Evolutionary conservation across 768 basidiomycete genomes (phyloP).

Genomic region (Sarcodon sp.): DNA sequence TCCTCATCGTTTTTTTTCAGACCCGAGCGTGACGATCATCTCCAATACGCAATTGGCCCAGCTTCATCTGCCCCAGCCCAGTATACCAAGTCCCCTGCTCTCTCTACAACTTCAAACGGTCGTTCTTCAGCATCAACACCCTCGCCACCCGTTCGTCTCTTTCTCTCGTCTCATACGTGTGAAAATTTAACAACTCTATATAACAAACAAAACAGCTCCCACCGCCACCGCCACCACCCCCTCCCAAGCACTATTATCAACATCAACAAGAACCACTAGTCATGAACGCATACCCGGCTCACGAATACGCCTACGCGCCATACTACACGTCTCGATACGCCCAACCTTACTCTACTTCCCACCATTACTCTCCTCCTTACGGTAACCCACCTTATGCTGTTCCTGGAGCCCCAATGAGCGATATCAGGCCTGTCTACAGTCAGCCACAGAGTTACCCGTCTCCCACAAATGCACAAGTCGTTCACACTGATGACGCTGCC

Average conservation of each 20-base stretch:
- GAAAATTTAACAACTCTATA: constrained; percentile 24
- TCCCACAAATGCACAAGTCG: constrained; percentile 26
- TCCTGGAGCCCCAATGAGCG: constrained; percentile 3
- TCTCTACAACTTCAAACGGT: constrained; percentile 46
- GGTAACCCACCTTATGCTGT: constrained; percentile 8
- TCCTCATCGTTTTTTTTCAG: constrained; percentile 9
- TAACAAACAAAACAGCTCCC: background rate
- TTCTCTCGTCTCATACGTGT: constrained; percentile 17
- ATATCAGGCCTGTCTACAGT: constrained; percentile 6
- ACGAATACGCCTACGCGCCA: constrained; percentile 1
- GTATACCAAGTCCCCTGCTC: constrained; percentile 47
- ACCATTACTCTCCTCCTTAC: constrained; percentile 11
- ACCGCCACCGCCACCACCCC: constrained; percentile 1
- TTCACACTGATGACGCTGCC: constrained; percentile 66
- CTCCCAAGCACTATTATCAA: constrained; percentile 4
- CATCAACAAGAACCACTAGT: constrained; percentile 2
- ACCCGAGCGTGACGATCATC: constrained; percentile 24
- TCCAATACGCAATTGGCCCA: constrained; percentile 24
- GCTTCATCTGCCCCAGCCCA: constrained; percentile 36
- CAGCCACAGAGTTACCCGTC: constrained; percentile 9
- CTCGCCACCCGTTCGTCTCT: constrained; percentile 29
- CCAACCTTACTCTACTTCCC: constrained; percentile 6
- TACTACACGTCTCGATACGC: constrained; percentile 11
- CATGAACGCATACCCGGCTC: constrained; percentile 3
- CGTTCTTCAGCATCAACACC: constrained; percentile 50